phyloP scores from a whole-genome alignment of 192 early-diverging fungal genomes.

The Backusella tuberculispora region DNA sequence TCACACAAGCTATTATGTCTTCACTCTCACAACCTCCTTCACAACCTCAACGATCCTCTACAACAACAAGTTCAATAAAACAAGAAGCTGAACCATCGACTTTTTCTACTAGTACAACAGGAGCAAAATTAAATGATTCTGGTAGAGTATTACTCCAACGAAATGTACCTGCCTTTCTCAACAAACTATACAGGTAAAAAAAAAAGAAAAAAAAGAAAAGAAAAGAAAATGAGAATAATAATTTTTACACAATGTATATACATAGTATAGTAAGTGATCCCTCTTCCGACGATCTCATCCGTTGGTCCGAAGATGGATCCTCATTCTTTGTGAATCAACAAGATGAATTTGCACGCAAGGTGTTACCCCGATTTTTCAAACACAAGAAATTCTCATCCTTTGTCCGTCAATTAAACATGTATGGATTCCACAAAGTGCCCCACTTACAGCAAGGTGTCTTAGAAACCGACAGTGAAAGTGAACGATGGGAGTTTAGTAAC shows the following conservation, averaged over 20 bases:
- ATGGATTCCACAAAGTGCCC: constrained; percentile 98
- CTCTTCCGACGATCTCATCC: constrained; percentile 79
- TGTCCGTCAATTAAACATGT: constrained; percentile 94
- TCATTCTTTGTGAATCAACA: constrained; percentile 76
- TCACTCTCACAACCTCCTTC: not conserved
- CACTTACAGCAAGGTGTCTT: constrained; percentile 90
- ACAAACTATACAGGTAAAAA: constrained; percentile 85
- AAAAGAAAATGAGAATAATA: not conserved
- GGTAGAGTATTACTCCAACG: constrained; percentile 15
- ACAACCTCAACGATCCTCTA: not conserved
- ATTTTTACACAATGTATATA: not conserved
- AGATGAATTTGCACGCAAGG: constrained; percentile 43
- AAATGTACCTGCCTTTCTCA: constrained; percentile 88
- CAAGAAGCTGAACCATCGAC: not conserved
- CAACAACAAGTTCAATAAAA: not conserved
- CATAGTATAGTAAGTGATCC: constrained; percentile 90
- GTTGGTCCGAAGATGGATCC: constrained; percentile 86
- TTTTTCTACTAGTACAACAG: not conserved
- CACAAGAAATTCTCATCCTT: constrained; percentile 92
- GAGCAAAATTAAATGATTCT: not conserved
- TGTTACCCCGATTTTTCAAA: constrained; percentile 89
- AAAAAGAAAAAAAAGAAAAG: not conserved
- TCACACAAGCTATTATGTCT: not conserved
- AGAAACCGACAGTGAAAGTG: constrained; percentile 71
- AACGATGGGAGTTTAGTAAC: constrained; percentile 93